Evolutionary conservation across 805 yeast genomes (phyloP).

Genomic region (Teunomyces aglyptinius): DNA sequence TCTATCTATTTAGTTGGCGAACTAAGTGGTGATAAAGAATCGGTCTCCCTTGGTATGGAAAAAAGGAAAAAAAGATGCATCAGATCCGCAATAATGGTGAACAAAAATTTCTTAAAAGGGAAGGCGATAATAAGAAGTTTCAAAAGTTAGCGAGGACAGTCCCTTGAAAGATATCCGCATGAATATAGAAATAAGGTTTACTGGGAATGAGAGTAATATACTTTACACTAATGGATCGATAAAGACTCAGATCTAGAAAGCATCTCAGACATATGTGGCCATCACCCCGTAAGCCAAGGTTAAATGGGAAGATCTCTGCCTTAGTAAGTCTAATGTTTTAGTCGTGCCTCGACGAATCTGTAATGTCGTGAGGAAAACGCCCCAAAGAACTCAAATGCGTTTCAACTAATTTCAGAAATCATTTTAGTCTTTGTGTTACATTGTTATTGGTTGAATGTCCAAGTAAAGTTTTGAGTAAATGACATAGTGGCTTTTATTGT

Average conservation of each 20-base stretch:
- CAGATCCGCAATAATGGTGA: conserved; percentile 3
- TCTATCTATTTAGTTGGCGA: conserved; percentile 1
- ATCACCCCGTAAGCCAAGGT: neutral
- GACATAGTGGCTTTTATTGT: neutral
- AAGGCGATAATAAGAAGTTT: conserved; percentile 1
- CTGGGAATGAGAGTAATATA: neutral
- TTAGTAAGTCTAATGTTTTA: neutral
- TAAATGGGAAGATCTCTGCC: neutral
- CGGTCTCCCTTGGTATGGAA: conserved; percentile 2
- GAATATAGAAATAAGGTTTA: neutral
- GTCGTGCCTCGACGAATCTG: neutral
- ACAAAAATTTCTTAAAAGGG: conserved; percentile 2
- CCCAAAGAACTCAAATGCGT: neutral
- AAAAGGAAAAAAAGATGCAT: conserved; percentile 2
- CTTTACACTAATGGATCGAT: neutral
- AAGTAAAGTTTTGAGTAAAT: neutral
- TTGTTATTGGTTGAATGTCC: neutral
- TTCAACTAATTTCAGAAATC: neutral
- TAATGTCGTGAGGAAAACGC: neutral
- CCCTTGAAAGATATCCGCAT: neutral
- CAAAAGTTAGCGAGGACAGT: neutral
- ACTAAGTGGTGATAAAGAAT: conserved; percentile 2
- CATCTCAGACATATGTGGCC: neutral
- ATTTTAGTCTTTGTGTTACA: neutral
- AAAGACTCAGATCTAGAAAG: neutral